These are phyloP conservation scores for Fonsecaea pedrosoi DNA, from an alignment of 2,329 filamentous ascomycete genomes.

Conservation along the genomic window DNA sequence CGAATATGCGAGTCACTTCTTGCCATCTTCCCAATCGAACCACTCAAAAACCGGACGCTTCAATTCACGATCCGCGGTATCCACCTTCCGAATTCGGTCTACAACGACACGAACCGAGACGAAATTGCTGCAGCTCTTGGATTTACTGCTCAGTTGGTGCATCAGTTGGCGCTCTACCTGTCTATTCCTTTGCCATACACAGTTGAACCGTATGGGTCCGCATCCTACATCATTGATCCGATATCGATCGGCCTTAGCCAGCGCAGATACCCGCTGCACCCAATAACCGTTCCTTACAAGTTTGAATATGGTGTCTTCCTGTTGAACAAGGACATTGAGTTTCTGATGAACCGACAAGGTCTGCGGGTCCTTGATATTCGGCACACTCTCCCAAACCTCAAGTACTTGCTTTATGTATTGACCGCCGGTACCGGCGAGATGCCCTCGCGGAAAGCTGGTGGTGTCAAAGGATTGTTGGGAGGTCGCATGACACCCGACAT, in stretches of 20 bases:
- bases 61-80: conserved; percentile 84
- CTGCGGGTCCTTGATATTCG: conserved; percentile 86
- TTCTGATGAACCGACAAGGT: conserved; percentile 68
- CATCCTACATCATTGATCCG: conserved; percentile 76
- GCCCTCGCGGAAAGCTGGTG: conserved; percentile 62
- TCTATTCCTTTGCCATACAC: conserved; percentile 80
- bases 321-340: conserved; percentile 94
- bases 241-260: conserved; percentile 64
- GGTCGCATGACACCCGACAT: conserved; percentile 48
- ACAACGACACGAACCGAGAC: conserved; percentile 73
- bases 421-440: conserved; percentile 75
- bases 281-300: conserved; percentile 77
- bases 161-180: conserved; percentile 82
- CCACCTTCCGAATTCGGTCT: conserved; percentile 78
- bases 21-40: conserved; percentile 79
- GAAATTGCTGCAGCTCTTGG: conserved; percentile 81
- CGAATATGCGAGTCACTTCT: conserved; percentile 85
- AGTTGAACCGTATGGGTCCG: conserved; percentile 73
- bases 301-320: conserved; percentile 97
- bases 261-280: conserved; percentile 80
- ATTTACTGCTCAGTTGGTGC: conserved; percentile 75
- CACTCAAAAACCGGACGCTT: conserved; percentile 68
- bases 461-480: conserved; percentile 55
- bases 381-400: conserved; percentile 90
- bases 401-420: conserved; percentile 88